phyloP scores from a whole-genome alignment of 1,284 basidiomycete genomes.

The Moniliella sp. region DNA sequence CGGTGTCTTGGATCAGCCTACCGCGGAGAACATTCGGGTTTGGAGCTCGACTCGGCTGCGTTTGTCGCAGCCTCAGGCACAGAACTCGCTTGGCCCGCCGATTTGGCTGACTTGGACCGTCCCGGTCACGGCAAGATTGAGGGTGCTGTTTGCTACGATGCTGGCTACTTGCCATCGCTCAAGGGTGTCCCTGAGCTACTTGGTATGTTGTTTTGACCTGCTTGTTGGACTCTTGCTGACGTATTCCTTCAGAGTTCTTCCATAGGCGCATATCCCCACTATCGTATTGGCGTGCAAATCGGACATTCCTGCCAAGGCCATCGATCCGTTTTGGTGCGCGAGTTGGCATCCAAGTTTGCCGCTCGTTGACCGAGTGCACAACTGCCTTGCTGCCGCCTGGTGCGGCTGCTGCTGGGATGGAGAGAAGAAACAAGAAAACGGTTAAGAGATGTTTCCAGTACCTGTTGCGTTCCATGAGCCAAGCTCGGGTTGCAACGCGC shows the following conservation, averaged over 20 bases:
- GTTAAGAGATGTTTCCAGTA: no score
- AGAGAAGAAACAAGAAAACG: no score
- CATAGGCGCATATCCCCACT: slow-evolving; percentile 13
- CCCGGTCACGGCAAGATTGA: no score
- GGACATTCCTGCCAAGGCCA: slow-evolving; percentile 17
- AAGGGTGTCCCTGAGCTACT: slow-evolving; percentile 25
- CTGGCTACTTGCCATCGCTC: slow-evolving; percentile 18
- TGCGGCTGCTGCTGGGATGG: no score
- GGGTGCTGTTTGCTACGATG: slow-evolving; percentile 26
- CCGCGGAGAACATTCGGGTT: slow-evolving; percentile 26
- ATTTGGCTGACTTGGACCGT: slow-evolving; percentile 14
- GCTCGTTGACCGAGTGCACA: slow-evolving; percentile 27
- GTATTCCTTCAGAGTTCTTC: slow-evolving; percentile 11
- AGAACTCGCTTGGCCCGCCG: slow-evolving; percentile 25
- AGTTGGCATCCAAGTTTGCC: slow-evolving; percentile 24
- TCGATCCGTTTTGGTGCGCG: slow-evolving; percentile 26
- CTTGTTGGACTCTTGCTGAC: no score
- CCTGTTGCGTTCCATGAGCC: no score
- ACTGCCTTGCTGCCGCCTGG: no score
- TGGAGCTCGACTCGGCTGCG: slow-evolving; percentile 23
- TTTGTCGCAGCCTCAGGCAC: slow-evolving; percentile 17
- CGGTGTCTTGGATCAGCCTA: slow-evolving; percentile 22
- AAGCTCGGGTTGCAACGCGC: no score
- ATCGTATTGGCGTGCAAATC: slow-evolving; percentile 30
- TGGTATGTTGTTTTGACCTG: no score